These are phyloP conservation scores for Groenewaldozyma tartarivorans DNA, from an alignment of 805 yeast species.

Conservation along the genomic window DNA sequence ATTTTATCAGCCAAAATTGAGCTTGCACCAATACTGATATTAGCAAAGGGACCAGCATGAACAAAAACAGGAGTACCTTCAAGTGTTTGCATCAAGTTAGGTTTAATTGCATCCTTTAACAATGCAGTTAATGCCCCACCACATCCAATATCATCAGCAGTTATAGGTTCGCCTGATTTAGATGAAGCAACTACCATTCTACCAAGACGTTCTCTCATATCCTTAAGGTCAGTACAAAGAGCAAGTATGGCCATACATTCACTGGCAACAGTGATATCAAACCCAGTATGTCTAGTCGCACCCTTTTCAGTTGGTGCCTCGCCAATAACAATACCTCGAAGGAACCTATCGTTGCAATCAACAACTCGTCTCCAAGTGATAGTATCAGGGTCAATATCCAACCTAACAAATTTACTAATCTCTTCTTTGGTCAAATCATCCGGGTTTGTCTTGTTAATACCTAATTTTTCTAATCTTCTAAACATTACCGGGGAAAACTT, in stretches of 20 bases:
- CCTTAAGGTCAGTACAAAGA: conserved; percentile 63
- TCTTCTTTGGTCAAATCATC: conserved; percentile 73
- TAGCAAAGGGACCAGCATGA: conserved; percentile 98
- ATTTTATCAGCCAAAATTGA: conserved; percentile 89
- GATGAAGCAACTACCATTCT: conserved; percentile 82
- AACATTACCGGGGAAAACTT: conserved; percentile 71
- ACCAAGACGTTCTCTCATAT: conserved; percentile 83
- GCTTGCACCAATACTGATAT: conserved; percentile 93
- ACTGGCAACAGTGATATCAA: conserved; percentile 93
- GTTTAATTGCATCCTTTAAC: conserved; percentile 92
- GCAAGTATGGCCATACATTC: conserved; percentile 96
- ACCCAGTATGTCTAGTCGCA: conserved; percentile 75
- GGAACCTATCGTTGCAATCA: conserved; percentile 86
- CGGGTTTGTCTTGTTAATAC: conserved; percentile 74
- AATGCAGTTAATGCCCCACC: conserved; percentile 95
- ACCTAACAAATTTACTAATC: conserved; percentile 61
- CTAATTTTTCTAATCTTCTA: conserved; percentile 66
- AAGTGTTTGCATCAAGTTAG: conserved; percentile 92
- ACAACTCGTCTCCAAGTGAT: conserved; percentile 90
- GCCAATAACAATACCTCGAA: conserved; percentile 83
- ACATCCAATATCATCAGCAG: conserved; percentile 90
- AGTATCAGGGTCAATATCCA: conserved; percentile 82
- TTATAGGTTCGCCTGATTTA: conserved; percentile 66
- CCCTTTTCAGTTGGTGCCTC: conserved; percentile 92
- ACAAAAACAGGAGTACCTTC: conserved; percentile 97